Evolutionary conservation across 495 filamentous ascomycete species (phyloP), one percentile per base, ranked within the genome.

Genomic region (Trypethelium eluteriae): DNA sequence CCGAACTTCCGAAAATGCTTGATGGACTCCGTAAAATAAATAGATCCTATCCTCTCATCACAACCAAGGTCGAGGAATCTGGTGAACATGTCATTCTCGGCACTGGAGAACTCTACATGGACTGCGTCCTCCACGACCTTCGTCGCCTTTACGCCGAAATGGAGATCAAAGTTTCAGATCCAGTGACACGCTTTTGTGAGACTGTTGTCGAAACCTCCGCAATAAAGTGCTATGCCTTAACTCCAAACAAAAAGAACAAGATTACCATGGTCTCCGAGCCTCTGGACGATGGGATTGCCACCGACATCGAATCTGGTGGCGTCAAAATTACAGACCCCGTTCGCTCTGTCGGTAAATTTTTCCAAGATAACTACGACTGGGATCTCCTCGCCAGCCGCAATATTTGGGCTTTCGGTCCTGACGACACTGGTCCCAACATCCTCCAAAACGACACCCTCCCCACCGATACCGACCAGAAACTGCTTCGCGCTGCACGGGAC

Each of bases 171-270:
- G 91, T 98, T 59, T 98, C 94, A 10, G 94, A 98, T 73, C 94
- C 94, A 4, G 95, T 98, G 25, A 97, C 95, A 35, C 85, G 94
- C 38, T 98, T 98, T 81, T 95, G 91, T 77, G 94, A 98, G 79
- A 98, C 94, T 2, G 92, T 96, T n/a, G 92, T 95, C 62, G 95
- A 98, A 74, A 95, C 92, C 62, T 96, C 91, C 25, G 92, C 93
- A 38, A 96, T 96, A 66, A 97, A 97, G 81, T 98, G 94, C 76
- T 98, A 96, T 76, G 93, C 94, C 11, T 84, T 96, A 70, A 98
- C 94, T 3, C 94, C 94, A 6, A 98, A 98, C 78, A 98, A 98
- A 75, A 96, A 96, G 79, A 98, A 98, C 79, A 97, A 96, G 76
- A 90, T 98, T 74, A 98, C 94, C 61, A 96, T 98, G 91, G 88